Conservation (phyloP, 768 basidiomycete species). For the Kwoniella sp. region DNA sequence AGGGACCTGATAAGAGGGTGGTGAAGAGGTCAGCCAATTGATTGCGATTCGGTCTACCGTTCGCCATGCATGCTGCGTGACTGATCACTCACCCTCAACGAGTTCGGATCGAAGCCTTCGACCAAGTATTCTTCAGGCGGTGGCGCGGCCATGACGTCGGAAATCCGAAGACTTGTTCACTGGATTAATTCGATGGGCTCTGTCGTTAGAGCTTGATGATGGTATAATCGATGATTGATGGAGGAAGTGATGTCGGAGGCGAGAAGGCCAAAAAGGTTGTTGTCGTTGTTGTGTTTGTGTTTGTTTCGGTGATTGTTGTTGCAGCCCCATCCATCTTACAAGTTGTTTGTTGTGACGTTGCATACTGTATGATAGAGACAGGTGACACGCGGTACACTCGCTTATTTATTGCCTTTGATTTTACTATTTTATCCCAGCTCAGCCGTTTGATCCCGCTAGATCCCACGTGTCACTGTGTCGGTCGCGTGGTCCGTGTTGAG, state of each 20-base stretch:
- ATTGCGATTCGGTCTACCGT: not conserved
- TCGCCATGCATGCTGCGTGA: not conserved
- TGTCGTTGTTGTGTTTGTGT: constrained; percentile 9
- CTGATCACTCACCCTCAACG: constrained; percentile 39
- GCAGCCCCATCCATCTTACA: too few relatives aligned
- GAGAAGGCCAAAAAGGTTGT: not conserved
- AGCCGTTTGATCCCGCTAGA: not conserved
- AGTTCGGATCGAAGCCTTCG: constrained; percentile 43
- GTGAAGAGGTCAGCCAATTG: constrained; percentile 2
- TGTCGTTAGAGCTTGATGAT: not conserved
- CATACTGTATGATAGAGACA: not conserved
- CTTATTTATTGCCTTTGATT: not conserved
- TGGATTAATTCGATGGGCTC: not conserved
- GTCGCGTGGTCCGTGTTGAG: constrained; percentile 12
- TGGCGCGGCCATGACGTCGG: constrained; percentile 36
- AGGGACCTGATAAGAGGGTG: constrained; percentile 35
- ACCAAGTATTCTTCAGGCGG: constrained; percentile 41
- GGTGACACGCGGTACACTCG: not conserved
- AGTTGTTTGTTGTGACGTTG: constrained; percentile 1
- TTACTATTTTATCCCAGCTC: constrained; percentile 1
- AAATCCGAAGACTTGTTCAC: not conserved
- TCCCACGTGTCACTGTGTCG: not conserved
- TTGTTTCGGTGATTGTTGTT: not conserved
- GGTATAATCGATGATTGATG: not conserved
- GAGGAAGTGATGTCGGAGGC: not conserved